These are phyloP conservation scores for Coprinopsis strossmayeri DNA, from an alignment of 768 basidiomycete species.

Conservation along the genomic window DNA sequence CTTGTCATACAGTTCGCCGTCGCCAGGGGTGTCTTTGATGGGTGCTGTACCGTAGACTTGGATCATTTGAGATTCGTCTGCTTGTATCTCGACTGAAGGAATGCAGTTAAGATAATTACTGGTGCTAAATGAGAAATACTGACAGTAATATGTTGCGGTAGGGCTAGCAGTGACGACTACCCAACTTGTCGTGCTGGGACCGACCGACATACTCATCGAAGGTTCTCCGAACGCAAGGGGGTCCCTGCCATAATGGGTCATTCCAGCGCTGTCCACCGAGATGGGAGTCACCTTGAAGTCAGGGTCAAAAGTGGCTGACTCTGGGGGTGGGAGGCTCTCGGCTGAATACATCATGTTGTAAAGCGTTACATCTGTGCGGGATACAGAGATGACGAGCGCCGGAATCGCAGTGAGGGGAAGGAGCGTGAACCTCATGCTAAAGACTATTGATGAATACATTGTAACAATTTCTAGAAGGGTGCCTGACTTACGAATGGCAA, in stretches of 20 bases:
- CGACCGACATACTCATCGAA: not conserved
- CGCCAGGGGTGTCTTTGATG: not conserved
- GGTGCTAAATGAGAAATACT: not conserved
- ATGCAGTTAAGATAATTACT: not conserved
- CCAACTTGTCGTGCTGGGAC: not conserved
- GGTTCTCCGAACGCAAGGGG: not conserved
- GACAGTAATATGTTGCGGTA: not conserved
- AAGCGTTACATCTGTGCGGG: not conserved
- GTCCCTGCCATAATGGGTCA: not conserved
- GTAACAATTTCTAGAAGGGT: no score
- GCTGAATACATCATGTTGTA: not conserved
- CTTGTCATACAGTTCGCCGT: not conserved
- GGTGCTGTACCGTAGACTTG: not conserved
- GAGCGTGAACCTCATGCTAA: no score
- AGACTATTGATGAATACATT: no score
- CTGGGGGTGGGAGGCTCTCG: not conserved
- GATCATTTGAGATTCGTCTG: not conserved
- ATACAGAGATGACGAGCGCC: no score
- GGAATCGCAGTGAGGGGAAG: no score
- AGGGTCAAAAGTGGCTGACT: not conserved
- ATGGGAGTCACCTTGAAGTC: not conserved
- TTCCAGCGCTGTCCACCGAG: not conserved
- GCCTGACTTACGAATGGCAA: no score
- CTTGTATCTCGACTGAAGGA: not conserved
- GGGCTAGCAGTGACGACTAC: not conserved